Base-by-base conservation (phyloP, 176 grass and related monocot genomes). In the Oryza rufipogon region DNA sequence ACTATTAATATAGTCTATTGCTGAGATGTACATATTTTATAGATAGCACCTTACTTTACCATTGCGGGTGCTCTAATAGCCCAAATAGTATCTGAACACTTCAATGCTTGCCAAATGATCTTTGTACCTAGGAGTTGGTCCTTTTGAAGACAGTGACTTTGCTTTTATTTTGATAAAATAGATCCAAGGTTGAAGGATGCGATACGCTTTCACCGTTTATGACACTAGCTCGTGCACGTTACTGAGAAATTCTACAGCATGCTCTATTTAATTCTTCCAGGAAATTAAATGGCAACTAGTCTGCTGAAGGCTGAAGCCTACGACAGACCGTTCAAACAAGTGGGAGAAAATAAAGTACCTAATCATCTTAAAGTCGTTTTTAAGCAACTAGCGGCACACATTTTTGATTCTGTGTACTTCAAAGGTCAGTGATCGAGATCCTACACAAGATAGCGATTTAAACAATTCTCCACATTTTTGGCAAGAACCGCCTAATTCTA, bases 281-380 rank as follows among this genome's bases (percentile, higher is more conserved):
- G 20, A 23, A 63, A 63, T 23, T 22, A 63, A 22, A 23, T 23
- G 20, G n/a, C 14, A 63, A 15, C 11, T 74, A 6, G 14, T 19
- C 32, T 81, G 26, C 17, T 17, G 72, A 47, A 49, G 16, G 25
- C 46, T 32, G 48, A 28, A 16, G 9, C 16, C 46, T 56, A 56
- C 26, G 26, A 72, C 26, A 25, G 32, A 33, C 11, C 5, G 23
- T 74, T 80, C 70, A 80, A 83, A 78, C 56, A 44, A 72, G 75
- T 73, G 80, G 42, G 20, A 71, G 11, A 73, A 78, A 80, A 79
- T 9, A 80, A 79, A 63, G 10, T 68, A 67, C 75, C 56, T 74
- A 84, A 17, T 80, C 25, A 42, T 74, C 60, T 68, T 23, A 13
- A 73, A 52, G 80, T 83, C 32, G 42, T 58, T 79, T 56, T 44